Conservation (phyloP, 2,329 filamentous ascomycete species). For the Aspergillus ruber region DNA sequence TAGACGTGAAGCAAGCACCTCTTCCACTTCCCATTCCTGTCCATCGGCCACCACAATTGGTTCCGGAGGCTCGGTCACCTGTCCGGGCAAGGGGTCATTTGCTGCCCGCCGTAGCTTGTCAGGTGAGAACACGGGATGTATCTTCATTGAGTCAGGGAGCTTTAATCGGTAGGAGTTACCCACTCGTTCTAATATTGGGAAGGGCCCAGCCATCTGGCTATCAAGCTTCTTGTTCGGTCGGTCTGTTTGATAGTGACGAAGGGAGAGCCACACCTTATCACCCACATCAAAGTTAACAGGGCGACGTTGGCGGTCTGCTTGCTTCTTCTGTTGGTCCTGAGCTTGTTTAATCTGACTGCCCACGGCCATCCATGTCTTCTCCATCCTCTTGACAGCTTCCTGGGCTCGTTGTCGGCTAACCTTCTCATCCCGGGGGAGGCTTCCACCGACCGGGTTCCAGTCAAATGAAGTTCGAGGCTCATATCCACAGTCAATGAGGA, state of each 20-base stretch:
- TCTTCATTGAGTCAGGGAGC: background rate
- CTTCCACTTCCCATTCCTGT: constrained; percentile 8
- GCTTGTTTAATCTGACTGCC: background rate
- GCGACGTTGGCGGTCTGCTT: background rate
- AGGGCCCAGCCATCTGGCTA: background rate
- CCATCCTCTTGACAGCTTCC: background rate
- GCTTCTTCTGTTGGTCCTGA: background rate
- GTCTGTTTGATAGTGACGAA: background rate
- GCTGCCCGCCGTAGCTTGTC: background rate
- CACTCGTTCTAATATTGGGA: background rate
- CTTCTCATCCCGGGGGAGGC: background rate
- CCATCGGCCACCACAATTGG: background rate
- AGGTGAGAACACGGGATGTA: background rate
- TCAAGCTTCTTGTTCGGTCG: background rate
- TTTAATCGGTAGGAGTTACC: background rate
- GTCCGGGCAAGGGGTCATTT: background rate
- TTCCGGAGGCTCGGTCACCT: background rate
- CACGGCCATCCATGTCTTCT: background rate
- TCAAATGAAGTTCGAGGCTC: background rate
- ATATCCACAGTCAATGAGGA: background rate
- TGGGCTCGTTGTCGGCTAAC: background rate
- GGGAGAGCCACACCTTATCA: background rate
- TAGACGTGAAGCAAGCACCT: constrained; percentile 3
- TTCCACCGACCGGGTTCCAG: background rate
- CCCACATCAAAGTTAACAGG: background rate